Evolutionary conservation across 2,329 filamentous ascomycete genomes (phyloP), one percentile per base, ranked within the genome.

Genomic region (Nemania abortiva): DNA sequence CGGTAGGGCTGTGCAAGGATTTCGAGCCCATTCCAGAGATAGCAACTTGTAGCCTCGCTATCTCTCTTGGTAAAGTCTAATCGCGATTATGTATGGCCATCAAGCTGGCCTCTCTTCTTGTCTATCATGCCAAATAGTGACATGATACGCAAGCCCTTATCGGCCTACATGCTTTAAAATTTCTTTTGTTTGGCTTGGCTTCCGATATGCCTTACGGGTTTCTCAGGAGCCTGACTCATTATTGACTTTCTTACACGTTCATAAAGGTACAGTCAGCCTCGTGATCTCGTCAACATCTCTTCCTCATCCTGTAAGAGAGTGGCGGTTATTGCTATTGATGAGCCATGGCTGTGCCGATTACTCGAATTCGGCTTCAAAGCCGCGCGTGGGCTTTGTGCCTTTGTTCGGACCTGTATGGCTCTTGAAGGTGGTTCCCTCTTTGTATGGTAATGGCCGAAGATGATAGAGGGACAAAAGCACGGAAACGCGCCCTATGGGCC

Each of bases 311-410:
- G 13, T 7, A 22, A 27, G 15, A 34, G 39, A 22, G 61, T 66
- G 72, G 49, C 62, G 61, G 67, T 70, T 65, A 53, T 63, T 50
- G 24, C 34, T 18, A 39, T 61, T 58, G 27, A n/a, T 57, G 39
- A 70, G 58, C 31, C 59, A 75, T 75, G 76, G 70, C 63, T 69
- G 39, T 59, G 63, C 58, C 60, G 49, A 72, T 70, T 70, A 63
- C 68, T 71, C 72, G 63, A 69, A 72, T 73, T 65, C 65, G 71
- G 69, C 63, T 49, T 70, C 64, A 74, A 76, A 73, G 72, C 72
- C 75, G 72, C 65, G 61, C 74, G 67, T 69, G 71, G 74, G 68
- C 20, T 54, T 27, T 4, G 20, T 22, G 49, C 53, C 76, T 76
- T 78, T 78, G 75, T 78, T 63, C 59, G 37, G 58, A 22, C 52